A percentile compares a stretch with the other conserved stretches of the same genome.
Conservation (phyloP, 2,329 filamentous ascomycete species). For the Sclerotinia trifoliorum region DNA sequence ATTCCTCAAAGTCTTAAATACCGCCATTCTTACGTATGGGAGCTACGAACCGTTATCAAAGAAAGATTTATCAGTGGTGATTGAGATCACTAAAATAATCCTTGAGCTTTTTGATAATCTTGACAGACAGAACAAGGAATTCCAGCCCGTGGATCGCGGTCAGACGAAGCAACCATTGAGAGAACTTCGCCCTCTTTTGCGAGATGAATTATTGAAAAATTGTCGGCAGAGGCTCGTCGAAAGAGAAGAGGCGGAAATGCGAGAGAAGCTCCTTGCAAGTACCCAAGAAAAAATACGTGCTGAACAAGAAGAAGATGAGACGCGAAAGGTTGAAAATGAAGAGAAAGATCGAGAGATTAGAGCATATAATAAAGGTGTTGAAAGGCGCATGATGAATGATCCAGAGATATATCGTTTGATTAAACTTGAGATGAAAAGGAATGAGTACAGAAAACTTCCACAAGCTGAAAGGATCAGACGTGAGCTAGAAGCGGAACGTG, state of each 20-base stretch:
- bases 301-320: neutral
- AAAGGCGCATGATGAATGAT: neutral
- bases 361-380: neutral
- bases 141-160: neutral
- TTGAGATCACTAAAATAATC: neutral
- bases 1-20: neutral
- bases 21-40: neutral
- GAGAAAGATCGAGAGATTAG: neutral
- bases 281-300: neutral
- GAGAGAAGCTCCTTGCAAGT: neutral
- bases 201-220: neutral
- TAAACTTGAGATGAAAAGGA: neutral
- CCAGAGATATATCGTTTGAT: neutral
- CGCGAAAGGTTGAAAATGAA: neutral
- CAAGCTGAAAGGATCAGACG: neutral
- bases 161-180: neutral
- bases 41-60: neutral
- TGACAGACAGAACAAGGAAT: neutral
- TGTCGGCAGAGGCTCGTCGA: neutral
- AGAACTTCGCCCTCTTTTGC: neutral
- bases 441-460: neutral
- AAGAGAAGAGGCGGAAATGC: neutral
- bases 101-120: neutral
- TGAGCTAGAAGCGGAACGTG: neutral
- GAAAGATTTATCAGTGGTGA: neutral